phyloP scores from a whole-genome alignment of 352 stramenopile species.

The Globisporangium abappressorium region DNA sequence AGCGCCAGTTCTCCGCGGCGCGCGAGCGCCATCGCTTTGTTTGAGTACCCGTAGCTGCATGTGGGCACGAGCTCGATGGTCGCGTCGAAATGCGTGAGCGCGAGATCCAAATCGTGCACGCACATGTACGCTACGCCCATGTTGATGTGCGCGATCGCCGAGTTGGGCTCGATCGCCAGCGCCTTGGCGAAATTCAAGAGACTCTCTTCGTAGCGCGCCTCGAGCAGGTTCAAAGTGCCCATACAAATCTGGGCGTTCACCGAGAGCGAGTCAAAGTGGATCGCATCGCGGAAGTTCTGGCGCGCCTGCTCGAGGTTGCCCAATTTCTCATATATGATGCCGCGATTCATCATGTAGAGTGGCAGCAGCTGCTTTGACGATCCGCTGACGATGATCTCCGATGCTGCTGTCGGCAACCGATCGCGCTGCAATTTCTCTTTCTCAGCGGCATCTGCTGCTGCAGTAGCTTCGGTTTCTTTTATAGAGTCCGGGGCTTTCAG shows the following conservation, averaged over 20 bases:
- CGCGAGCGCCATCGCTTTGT: constrained; percentile 56
- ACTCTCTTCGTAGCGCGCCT: constrained; percentile 37
- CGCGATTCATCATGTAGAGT: constrained; percentile 72
- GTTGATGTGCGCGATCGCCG: constrained; percentile 63
- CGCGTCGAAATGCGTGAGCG: constrained; percentile 47
- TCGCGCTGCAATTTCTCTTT: not conserved
- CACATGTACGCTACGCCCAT: constrained; percentile 47
- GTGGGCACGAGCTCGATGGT: constrained; percentile 46
- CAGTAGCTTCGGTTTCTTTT: not conserved
- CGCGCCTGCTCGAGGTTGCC: constrained; percentile 41
- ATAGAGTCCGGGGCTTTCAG: not conserved
- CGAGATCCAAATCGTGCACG: constrained; percentile 24
- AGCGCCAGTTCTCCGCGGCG: constrained; percentile 32
- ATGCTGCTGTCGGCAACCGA: not conserved
- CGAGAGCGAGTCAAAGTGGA: constrained; percentile 68
- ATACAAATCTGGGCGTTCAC: constrained; percentile 51
- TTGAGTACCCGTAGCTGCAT: constrained; percentile 68
- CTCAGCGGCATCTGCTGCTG: not conserved
- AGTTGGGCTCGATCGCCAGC: constrained; percentile 43
- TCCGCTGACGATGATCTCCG: constrained; percentile 33
- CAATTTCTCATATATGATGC: constrained; percentile 59
- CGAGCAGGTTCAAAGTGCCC: constrained; percentile 53
- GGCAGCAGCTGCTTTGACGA: constrained; percentile 64
- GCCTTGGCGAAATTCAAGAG: constrained; percentile 34
- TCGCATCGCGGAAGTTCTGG: constrained; percentile 56